phyloP scores from a whole-genome alignment of 73 alveolate species.

The Paramecium biaurelia region DNA sequence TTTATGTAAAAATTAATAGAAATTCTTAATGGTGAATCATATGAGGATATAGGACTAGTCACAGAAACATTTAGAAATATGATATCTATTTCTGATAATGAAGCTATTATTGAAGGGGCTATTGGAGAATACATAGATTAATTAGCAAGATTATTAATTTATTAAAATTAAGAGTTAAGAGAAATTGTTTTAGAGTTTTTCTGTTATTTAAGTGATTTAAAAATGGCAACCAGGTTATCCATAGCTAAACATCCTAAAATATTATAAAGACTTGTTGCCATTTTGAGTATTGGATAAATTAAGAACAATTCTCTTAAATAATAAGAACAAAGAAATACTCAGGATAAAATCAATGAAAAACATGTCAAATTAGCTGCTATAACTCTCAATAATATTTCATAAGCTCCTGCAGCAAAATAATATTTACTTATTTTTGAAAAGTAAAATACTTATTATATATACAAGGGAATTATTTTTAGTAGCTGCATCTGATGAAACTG shows the following conservation, averaged over 20 bases:
- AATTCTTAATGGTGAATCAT: slow-evolving; percentile 61
- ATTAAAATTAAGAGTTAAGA: slow-evolving; percentile 54
- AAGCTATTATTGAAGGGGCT: slow-evolving; percentile 23
- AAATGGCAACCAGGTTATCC: slow-evolving; percentile 58
- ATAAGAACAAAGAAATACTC: not conserved
- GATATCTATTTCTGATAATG: slow-evolving; percentile 56
- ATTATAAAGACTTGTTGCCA: slow-evolving; percentile 47
- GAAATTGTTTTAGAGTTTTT: slow-evolving; percentile 54
- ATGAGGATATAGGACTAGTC: slow-evolving; percentile 54
- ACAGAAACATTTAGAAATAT: slow-evolving; percentile 53
- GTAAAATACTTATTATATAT: not conserved
- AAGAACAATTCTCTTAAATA: not conserved
- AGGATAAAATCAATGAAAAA: slow-evolving; percentile 53
- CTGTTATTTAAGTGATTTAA: slow-evolving; percentile 58
- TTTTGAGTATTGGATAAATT: slow-evolving; percentile 33
- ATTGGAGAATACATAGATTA: slow-evolving; percentile 39
- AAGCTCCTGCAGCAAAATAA: slow-evolving; percentile 56
- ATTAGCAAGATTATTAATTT: slow-evolving; percentile 47
- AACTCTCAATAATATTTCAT: slow-evolving; percentile 49
- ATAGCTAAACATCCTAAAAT: slow-evolving; percentile 61
- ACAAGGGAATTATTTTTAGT: slow-evolving; percentile 50
- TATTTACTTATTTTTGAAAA: slow-evolving; percentile 47
- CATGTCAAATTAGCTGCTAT: slow-evolving; percentile 59
- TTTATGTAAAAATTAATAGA: slow-evolving; percentile 43
- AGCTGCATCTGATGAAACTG: slow-evolving; percentile 66